These are phyloP conservation scores for Phlebopus sp. DNA, from an alignment of 1,284 basidiomycete species.

Conservation along the genomic window DNA sequence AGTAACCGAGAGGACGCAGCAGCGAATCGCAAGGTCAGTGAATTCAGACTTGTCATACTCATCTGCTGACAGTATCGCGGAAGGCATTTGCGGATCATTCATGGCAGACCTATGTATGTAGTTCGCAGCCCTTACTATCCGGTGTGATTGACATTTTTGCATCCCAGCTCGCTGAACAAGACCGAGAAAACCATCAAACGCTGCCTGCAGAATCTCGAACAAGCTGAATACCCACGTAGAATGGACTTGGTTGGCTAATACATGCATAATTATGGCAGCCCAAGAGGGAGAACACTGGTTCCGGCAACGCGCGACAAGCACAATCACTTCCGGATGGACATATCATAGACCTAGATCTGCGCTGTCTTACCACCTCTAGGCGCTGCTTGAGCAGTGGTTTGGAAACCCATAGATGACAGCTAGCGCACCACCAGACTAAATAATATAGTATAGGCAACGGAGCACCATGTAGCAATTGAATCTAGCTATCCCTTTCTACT, in stretches of 20 bases:
- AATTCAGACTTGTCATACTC: background rate
- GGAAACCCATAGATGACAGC: too few species aligned
- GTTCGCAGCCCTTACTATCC: background rate
- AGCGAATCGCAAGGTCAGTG: slow-evolving; percentile 25
- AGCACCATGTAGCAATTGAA: too few species aligned
- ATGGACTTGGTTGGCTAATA: background rate
- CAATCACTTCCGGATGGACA: too few species aligned
- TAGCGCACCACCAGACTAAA: too few species aligned
- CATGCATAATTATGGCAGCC: background rate
- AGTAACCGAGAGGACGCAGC: slow-evolving; percentile 36
- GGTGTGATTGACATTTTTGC: slow-evolving; percentile 1
- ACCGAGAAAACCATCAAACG: slow-evolving; percentile 25
- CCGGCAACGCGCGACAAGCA: too few species aligned
- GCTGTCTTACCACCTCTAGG: too few species aligned
- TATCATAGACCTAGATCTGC: too few species aligned
- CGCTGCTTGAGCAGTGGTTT: too few species aligned
- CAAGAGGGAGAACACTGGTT: background rate
- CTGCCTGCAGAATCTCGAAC: background rate
- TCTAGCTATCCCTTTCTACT: too few species aligned
- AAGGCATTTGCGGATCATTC: slow-evolving; percentile 25
- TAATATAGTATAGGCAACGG: too few species aligned
- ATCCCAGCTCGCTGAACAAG: slow-evolving; percentile 27
- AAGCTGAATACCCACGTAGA: too few species aligned
- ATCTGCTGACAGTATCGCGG: background rate
- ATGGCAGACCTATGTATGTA: slow-evolving; percentile 27